Conservation (phyloP, 2,329 filamentous ascomycete species). For the Cladophialophora exuberans region DNA sequence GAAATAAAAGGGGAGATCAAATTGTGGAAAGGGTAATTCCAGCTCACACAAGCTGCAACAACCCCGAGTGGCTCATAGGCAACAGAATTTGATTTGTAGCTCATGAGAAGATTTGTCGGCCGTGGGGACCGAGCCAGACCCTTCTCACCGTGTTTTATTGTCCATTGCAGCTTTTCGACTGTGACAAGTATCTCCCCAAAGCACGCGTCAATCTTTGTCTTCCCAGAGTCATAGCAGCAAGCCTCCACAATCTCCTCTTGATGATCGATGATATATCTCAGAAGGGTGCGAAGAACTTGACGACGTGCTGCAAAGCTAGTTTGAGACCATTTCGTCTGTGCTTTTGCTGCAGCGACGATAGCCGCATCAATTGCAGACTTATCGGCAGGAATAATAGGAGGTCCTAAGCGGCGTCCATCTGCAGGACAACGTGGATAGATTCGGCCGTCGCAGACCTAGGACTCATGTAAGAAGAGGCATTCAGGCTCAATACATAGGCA, state of each 20-base stretch:
- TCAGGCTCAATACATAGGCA: neutral
- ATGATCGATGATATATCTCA: conserved; percentile 79
- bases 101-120: conserved; percentile 90
- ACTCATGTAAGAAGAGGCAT: neutral
- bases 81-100: conserved; percentile 91
- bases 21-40: conserved; percentile 98
- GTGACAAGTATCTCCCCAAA: conserved; percentile 95
- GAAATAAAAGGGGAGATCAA: conserved; percentile 89
- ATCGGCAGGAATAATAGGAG: conserved; percentile 70
- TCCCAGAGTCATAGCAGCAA: conserved; percentile 90
- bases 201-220: conserved; percentile 92
- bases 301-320: conserved; percentile 79
- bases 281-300: conserved; percentile 77
- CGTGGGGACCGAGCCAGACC: conserved; percentile 72
- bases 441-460: conserved; percentile 23
- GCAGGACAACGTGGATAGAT: conserved; percentile 65
- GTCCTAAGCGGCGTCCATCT: conserved; percentile 74
- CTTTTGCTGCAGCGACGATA: conserved; percentile 71
- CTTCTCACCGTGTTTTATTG: conserved; percentile 83
- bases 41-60: conserved; percentile 88
- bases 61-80: conserved; percentile 91
- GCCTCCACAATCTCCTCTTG: conserved; percentile 83
- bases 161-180: conserved; percentile 92
- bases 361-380: conserved; percentile 76
- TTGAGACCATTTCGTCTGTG: conserved; percentile 75